Evolutionary conservation across 2,329 filamentous ascomycete species (phyloP), one percentile per base, ranked within the genome.

Genomic region (Cladosporium sphaerospermum): DNA sequence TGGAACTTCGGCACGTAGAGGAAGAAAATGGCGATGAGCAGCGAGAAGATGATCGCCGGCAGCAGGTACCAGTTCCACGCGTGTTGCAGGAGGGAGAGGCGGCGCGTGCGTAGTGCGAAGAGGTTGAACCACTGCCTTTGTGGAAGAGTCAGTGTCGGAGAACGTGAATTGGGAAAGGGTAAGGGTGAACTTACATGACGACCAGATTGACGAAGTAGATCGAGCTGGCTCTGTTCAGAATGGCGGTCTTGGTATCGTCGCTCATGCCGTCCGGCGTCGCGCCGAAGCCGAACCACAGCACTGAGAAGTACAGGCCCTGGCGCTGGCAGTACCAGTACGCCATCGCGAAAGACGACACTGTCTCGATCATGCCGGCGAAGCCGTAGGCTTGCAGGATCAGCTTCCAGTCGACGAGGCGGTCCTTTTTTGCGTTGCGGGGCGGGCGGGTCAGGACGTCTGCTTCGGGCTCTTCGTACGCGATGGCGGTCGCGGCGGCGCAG

Each of bases 201-300:
- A 92, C 87, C 18, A 92, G 73, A 55, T 84, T 91, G 59, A 90
- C 80, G 61, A 91, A 91, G 69, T 91, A 91, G 55, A 92, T 84
- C 13, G 83, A 86, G 36, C 80, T 85, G 0, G 85, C 85, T 56
- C 79, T 76, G 57, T 84, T 85, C 19, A 86, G 71, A 57, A 80
- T 76, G 28, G 72, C 67, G 0, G 70, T 71, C 61, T 83, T 80
- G 53, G 76, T 78, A 43, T 80, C 79, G 11, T 52, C 73, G 4
- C 77, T 61, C 34, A 73, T 65, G 50, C 81, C 81, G 61, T 54
- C 55, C 1, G 64, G 79, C 3, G 78, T 61, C 3, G 68, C 62
- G 47, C 83, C 83, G 63, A 86, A 89, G 18, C 77, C 76, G 65
- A 92, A 84, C 84, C 85, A 89, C 1, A 76, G 68, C 48, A 79